phyloP scores from a whole-genome alignment of 2,329 filamentous ascomycete species.

The Botrytis byssoidea region DNA sequence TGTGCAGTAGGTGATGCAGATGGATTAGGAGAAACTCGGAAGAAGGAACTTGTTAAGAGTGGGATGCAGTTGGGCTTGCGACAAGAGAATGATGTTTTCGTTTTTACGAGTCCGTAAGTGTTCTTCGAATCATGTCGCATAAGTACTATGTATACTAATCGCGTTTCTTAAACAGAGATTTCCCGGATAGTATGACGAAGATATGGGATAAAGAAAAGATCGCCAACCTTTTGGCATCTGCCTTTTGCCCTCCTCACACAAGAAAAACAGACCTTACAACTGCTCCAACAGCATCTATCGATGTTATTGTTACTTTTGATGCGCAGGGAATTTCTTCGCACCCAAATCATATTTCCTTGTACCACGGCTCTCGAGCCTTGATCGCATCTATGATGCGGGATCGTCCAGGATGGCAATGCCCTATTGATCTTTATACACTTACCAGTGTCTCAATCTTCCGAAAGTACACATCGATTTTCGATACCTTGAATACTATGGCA shows the following conservation, averaged over 20 bases:
- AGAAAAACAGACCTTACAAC: conserved; percentile 37
- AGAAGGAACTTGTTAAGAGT: conserved; percentile 79
- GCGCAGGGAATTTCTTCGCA: conserved; percentile 77
- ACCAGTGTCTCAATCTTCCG: conserved; percentile 68
- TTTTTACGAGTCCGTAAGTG: conserved; percentile 73
- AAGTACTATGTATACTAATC: conserved; percentile 13
- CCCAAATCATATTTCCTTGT: conserved; percentile 89
- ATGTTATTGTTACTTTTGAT: conserved; percentile 84
- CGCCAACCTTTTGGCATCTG: conserved; percentile 64
- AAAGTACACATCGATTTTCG: conserved; percentile 79
- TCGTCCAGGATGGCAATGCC: conserved; percentile 63
- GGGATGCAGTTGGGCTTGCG: conserved; percentile 73
- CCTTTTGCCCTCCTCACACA: conserved; percentile 63
- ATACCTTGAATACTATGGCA: conserved; percentile 69
- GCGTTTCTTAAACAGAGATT: conserved; percentile 49
- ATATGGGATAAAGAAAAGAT: conserved; percentile 74
- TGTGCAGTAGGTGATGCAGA: conserved; percentile 68
- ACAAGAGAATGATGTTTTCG: conserved; percentile 73
- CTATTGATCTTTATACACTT: conserved; percentile 83
- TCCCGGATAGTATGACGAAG: conserved; percentile 84
- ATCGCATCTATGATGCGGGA: conserved; percentile 63
- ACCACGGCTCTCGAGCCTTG: conserved; percentile 76
- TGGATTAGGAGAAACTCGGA: conserved; percentile 78
- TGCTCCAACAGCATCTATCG: conserved; percentile 46
- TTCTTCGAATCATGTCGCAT: background rate